Evolutionary conservation across 2,329 filamentous ascomycete genomes (phyloP).

Genomic region (Ophiostoma triangulosporum): DNA sequence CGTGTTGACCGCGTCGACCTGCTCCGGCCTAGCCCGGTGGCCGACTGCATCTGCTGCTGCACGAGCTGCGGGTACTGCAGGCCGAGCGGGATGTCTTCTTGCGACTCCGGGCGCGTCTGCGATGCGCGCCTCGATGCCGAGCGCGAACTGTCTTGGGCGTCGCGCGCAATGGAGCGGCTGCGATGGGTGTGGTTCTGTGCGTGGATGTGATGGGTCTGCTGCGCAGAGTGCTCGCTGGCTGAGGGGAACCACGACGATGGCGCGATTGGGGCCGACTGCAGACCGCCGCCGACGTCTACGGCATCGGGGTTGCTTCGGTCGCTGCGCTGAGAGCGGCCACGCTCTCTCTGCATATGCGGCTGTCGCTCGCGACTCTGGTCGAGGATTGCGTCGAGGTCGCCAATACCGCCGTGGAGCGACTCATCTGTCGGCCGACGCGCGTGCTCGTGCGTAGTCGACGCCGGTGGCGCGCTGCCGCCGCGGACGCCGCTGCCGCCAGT

Average conservation of each 20-base stretch:
- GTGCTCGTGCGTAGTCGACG: conserved; percentile 19
- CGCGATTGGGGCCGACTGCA: not conserved
- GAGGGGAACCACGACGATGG: conserved; percentile 28
- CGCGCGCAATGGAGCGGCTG: conserved; percentile 6
- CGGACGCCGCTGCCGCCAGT: not conserved
- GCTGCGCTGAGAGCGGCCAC: conserved; percentile 32
- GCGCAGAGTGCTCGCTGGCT: conserved; percentile 18
- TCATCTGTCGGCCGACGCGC: conserved; percentile 30
- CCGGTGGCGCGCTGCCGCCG: conserved; percentile 11
- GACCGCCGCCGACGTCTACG: not conserved
- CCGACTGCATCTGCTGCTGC: conserved; percentile 9
- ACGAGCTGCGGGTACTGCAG: conserved; percentile 8
- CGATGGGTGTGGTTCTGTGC: not conserved
- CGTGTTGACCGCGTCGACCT: not conserved
- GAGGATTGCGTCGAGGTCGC: conserved; percentile 54
- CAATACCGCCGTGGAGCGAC: conserved; percentile 44
- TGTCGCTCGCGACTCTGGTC: conserved; percentile 44
- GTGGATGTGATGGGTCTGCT: conserved; percentile 1
- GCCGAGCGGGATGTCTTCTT: conserved; percentile 10
- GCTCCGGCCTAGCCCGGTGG: conserved; percentile 1
- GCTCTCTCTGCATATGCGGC: not conserved
- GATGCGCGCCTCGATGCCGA: too few species aligned
- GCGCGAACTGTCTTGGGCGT: not conserved
- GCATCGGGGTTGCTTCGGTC: conserved; percentile 2
- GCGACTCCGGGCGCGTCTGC: conserved; percentile 9